Percentiles rank a stretch among this genome's conserved stretches.
phyloP scores from a whole-genome alignment of 805 yeast genomes.

The Deakozyma indianensis region DNA sequence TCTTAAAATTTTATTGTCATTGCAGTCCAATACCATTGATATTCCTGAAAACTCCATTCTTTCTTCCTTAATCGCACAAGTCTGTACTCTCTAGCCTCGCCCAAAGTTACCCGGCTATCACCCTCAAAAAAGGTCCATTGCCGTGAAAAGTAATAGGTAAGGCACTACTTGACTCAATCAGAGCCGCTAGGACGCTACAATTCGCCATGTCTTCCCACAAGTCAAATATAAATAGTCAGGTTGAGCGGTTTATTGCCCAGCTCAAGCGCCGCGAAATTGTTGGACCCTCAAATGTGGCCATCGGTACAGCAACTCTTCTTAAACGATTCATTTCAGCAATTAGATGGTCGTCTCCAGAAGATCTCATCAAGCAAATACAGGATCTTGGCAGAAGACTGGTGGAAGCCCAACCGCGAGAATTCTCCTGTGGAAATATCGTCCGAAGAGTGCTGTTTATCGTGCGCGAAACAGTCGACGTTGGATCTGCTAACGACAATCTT shows the following conservation, averaged over 20 bases:
- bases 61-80: too few relatives aligned
- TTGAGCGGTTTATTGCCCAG: conserved; percentile 18
- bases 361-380: conserved; percentile 58
- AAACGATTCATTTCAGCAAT: conserved; percentile 82
- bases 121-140: too few relatives aligned
- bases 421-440: conserved; percentile 79
- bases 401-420: conserved; percentile 78
- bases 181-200: too few relatives aligned
- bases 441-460: conserved; percentile 51
- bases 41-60: too few relatives aligned
- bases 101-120: too few relatives aligned
- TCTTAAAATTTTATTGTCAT: too few relatives aligned
- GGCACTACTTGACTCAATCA: too few relatives aligned
- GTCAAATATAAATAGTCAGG: conserved; percentile 19
- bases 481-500: background rate
- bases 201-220: conserved; percentile 8
- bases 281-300: conserved; percentile 72
- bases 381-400: conserved; percentile 51
- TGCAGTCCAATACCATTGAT: too few relatives aligned
- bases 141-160: too few relatives aligned
- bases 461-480: background rate
- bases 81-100: too few relatives aligned
- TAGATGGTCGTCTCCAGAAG: conserved; percentile 69
- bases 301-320: conserved; percentile 73
- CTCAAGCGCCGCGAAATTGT: conserved; percentile 73